Evolutionary conservation across 164 flowering plant species (phyloP), one percentile per base, ranked within the genome.

Genomic region (Kalanchoe fedtschenkoi): DNA sequence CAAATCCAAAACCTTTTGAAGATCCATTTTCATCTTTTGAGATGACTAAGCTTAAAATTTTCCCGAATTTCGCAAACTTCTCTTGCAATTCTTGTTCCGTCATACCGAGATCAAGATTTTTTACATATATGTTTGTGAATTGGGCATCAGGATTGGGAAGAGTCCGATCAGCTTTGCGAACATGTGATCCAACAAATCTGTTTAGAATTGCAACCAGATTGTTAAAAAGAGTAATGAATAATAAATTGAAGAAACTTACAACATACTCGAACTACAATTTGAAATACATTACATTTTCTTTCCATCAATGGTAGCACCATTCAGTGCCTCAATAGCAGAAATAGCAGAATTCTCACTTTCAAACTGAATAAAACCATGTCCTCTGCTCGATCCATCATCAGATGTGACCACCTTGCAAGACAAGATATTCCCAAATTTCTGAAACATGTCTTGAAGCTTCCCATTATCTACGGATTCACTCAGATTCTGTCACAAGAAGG

Each of bases 1-100:
- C 89, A 73, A 93, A 93, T 34, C 96, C 98, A 81, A 89, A 93
- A 32, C 98, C 96, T 68, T 58, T 86, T 5, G 96, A 83, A n/a
- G 55, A 63, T 34, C 96, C 96, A 62, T 73, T 73, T 0, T 74
- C 82, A 67, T 88, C 89, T 74, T 70, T 88, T 41, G 80, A 38
- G 41, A 93, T 69, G 30, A 69, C 74, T 37, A 80, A 57, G 67
- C 91, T 86, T 42, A 71, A 62, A 55, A 93, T 74, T 66, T 77
- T 83, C 15, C 98, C 98, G 71, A 88, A 83, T 59, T 71, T 72
- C 33, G 83, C 77, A 62, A 90, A 93, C 66, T 79, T 90, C 66
- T 82, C 82, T 43, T 13, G 60, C 38, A 93, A 72, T 51, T 65
- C 56, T 42, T 85, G 89, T 71, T 88, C 95, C 14, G 81, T 75